These are phyloP conservation scores for Penicillium olsonii DNA, from an alignment of 2,329 filamentous ascomycete genomes.

Conservation along the genomic window DNA sequence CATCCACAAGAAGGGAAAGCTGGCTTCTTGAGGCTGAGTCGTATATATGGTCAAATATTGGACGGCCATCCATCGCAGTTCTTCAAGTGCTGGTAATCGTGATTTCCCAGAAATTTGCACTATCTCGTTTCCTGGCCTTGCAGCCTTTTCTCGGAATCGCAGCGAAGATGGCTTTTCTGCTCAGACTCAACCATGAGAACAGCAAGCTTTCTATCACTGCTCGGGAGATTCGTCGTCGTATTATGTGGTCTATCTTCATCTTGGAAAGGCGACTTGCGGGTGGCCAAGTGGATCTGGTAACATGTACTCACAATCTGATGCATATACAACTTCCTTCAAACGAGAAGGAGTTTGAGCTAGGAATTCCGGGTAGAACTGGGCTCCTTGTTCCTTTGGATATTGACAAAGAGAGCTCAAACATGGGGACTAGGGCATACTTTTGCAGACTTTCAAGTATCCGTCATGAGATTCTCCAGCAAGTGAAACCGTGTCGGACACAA, in stretches of 20 bases:
- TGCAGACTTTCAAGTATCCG: background rate
- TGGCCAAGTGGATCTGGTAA: background rate
- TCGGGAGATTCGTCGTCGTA: background rate
- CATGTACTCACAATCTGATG: background rate
- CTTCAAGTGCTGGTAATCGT: background rate
- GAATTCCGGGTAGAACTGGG: background rate
- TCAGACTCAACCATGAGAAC: background rate
- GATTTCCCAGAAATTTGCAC: background rate
- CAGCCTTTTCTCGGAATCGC: background rate
- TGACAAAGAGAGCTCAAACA: background rate
- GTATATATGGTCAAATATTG: background rate
- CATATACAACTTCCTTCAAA: background rate
- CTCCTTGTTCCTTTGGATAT: background rate
- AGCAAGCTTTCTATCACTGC: background rate
- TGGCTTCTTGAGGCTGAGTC: background rate
- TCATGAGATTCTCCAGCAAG: background rate
- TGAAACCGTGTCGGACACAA: background rate
- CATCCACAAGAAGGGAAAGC: background rate
- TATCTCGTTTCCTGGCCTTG: background rate
- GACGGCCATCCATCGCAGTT: background rate
- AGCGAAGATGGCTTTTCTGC: background rate
- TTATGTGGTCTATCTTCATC: slow-evolving; percentile 1
- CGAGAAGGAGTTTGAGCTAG: background rate
- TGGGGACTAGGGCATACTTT: background rate
- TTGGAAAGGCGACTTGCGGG: background rate